Percentiles rank a stretch among this genome's conserved stretches.
Evolutionary conservation across 441 rosid species (phyloP).

Genomic region (Metrosideros polymorpha): DNA sequence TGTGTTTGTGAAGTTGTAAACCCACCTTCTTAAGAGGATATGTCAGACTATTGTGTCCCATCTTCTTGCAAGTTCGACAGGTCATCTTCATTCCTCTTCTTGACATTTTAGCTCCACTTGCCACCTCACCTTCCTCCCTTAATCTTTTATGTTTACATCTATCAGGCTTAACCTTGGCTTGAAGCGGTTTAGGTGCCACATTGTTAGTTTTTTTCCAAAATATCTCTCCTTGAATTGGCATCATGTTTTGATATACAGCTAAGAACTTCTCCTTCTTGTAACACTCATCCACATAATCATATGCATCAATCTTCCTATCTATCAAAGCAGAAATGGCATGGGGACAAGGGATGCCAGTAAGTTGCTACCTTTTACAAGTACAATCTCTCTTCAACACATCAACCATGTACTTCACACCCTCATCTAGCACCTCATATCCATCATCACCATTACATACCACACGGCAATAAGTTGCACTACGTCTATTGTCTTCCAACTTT

Average conservation of each 20-base stretch:
- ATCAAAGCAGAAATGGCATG: too few relatives aligned
- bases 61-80: not conserved
- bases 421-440: not conserved
- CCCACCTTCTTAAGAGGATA: not conserved
- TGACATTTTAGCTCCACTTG: not conserved
- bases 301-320: not conserved
- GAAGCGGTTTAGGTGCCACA: not conserved
- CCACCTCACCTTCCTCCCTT: too few relatives aligned
- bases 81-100: not conserved
- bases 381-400: not conserved
- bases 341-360: not conserved
- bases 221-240: not conserved
- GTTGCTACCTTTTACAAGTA: too few relatives aligned
- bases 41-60: not conserved
- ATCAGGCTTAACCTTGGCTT: too few relatives aligned
- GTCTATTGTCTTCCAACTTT: too few relatives aligned
- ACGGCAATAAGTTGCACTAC: too few relatives aligned
- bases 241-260: not conserved
- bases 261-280: not conserved
- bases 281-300: not conserved
- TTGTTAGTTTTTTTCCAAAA: not conserved
- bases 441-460: not conserved
- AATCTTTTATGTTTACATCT: too few relatives aligned
- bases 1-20: not conserved
- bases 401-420: not conserved